Evolutionary conservation across 164 flowering plant genomes (phyloP).

Genomic region (Akebia trifoliata): DNA sequence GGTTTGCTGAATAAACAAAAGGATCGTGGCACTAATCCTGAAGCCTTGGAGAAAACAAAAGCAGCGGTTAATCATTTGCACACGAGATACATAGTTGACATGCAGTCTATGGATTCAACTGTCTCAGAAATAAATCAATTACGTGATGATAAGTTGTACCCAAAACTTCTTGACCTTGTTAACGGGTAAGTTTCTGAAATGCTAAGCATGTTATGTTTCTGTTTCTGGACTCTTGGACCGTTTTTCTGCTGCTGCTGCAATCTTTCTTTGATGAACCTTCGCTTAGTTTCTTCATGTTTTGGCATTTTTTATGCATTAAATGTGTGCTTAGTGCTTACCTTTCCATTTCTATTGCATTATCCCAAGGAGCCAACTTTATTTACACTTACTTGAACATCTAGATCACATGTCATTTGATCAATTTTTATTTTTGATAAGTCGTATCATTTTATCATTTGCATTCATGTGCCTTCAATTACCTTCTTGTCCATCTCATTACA

Average conservation of each 20-base stretch:
- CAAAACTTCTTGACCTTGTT: slow-evolving; percentile 71
- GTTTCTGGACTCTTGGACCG: too few relatives aligned
- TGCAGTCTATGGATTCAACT: slow-evolving; percentile 94
- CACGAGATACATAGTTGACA: slow-evolving; percentile 82
- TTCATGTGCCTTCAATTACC: too few relatives aligned
- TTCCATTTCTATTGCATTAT: background rate
- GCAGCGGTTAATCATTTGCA: slow-evolving; percentile 92
- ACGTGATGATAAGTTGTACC: slow-evolving; percentile 75
- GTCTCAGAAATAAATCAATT: slow-evolving; percentile 67
- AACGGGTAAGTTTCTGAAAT: slow-evolving; percentile 58
- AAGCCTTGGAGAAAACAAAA: slow-evolving; percentile 74
- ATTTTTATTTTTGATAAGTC: too few relatives aligned
- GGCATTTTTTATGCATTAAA: background rate
- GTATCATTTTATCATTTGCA: too few relatives aligned
- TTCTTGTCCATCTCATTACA: too few relatives aligned
- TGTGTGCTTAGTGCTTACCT: background rate
- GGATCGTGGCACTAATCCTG: slow-evolving; percentile 52
- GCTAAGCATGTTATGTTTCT: too few relatives aligned
- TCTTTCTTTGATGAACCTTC: background rate
- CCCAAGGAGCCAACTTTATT: background rate
- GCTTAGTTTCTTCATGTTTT: background rate
- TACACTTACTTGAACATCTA: too few relatives aligned
- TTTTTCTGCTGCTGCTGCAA: too few relatives aligned
- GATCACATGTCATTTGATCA: too few relatives aligned
- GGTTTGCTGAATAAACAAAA: slow-evolving; percentile 60